Conservation (phyloP, 2,329 filamentous ascomycete genomes). For the Talaromyces sp. region DNA sequence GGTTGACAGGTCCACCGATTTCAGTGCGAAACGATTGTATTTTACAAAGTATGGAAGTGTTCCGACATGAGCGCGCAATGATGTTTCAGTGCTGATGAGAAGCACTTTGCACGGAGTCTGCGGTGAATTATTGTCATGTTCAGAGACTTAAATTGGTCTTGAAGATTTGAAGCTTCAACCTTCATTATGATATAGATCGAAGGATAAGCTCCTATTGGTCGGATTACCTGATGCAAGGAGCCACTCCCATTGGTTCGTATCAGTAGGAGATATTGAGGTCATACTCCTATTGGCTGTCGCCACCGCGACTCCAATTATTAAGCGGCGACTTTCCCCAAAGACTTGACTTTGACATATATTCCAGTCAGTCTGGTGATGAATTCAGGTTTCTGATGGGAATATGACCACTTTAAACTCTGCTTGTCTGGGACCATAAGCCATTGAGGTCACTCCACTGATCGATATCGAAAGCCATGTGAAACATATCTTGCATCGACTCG, state of each 20-base stretch:
- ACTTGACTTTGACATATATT: too few species aligned
- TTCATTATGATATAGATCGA: background rate
- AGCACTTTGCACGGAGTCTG: background rate
- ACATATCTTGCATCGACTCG: conserved; percentile 14
- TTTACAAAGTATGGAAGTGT: background rate
- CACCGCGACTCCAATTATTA: background rate
- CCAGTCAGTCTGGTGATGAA: too few species aligned
- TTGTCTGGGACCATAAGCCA: conserved; percentile 5
- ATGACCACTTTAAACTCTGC: background rate
- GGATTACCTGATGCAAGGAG: background rate
- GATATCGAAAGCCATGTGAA: conserved; percentile 17
- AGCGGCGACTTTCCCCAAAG: background rate
- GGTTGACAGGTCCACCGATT: background rate
- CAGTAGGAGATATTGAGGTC: background rate
- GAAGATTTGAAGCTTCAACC: background rate
- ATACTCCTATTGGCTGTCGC: background rate
- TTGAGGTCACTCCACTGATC: conserved; percentile 15
- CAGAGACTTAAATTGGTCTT: background rate
- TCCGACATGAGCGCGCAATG: background rate
- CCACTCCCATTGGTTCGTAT: background rate
- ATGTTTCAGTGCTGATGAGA: background rate
- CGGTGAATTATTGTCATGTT: background rate
- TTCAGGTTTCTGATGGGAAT: background rate
- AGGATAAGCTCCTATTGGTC: background rate
- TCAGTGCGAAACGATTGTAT: background rate